A percentile compares a stretch with the other conserved stretches of the same genome.
Conservation (phyloP, 1,284 basidiomycete genomes). For the Pterula multifida region DNA sequence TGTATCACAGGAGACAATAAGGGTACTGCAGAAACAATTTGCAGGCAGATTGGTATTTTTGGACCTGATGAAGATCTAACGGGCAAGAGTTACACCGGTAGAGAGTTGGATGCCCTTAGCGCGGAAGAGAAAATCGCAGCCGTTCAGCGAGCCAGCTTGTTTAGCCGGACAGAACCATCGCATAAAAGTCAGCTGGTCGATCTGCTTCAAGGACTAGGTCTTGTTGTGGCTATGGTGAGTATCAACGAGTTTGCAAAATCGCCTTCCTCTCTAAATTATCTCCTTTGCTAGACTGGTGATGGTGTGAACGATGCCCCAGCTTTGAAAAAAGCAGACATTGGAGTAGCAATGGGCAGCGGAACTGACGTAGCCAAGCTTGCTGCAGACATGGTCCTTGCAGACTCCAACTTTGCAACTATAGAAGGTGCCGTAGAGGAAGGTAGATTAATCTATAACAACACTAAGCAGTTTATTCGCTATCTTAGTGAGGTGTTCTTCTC, state of each 20-base stretch:
- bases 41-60: constrained; percentile 92
- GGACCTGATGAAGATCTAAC: constrained; percentile 69
- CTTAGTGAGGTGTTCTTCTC: constrained; percentile 43
- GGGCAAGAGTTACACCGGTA: constrained; percentile 91
- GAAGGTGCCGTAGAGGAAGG: constrained; percentile 95
- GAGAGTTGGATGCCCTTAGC: constrained; percentile 78
- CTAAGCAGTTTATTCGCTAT: constrained; percentile 94
- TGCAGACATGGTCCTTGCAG: constrained; percentile 91
- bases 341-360: constrained; percentile 97
- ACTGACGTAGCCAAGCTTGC: constrained; percentile 98
- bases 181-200: constrained; percentile 97
- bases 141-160: constrained; percentile 80
- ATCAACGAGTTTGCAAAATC: constrained; percentile 5
- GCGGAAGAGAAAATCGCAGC: constrained; percentile 75
- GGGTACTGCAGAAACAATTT: constrained; percentile 95
- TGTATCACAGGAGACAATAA: constrained; percentile 99
- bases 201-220: constrained; percentile 81
- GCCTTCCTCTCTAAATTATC: constrained; percentile 9
- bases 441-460: constrained; percentile 96
- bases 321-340: constrained; percentile 94
- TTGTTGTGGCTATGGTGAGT: constrained; percentile 95
- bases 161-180: constrained; percentile 87
- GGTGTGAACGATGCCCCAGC: constrained; percentile 97
- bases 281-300: constrained; percentile 59
- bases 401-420: constrained; percentile 88